Conservation (phyloP, 805 yeast genomes). For the Yarrowia yakushimensis region DNA sequence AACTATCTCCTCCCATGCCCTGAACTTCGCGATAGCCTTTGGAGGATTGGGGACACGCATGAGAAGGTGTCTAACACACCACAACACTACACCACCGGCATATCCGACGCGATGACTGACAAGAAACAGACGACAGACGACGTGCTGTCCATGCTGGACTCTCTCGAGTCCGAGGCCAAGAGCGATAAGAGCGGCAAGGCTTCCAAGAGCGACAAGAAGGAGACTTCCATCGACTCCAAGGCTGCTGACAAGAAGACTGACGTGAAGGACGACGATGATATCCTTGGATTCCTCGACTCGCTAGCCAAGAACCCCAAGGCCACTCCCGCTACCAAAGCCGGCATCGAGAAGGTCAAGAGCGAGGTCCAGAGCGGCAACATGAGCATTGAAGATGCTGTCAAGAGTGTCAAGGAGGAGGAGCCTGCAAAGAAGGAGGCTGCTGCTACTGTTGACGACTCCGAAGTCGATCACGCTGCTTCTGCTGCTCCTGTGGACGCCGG, state of each 20-base stretch:
- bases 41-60: constrained; percentile 12
- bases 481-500: constrained; percentile 2
- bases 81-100: not conserved
- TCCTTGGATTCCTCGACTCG: constrained; percentile 44
- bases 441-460: not conserved
- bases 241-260: not conserved
- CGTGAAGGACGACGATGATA: constrained; percentile 38
- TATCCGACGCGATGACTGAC: constrained; percentile 2
- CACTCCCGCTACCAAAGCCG: constrained; percentile 3
- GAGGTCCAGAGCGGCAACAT: constrained; percentile 21
- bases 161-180: constrained; percentile 36
- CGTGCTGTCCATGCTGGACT: constrained; percentile 42
- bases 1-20: not conserved
- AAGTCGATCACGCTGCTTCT: not conserved
- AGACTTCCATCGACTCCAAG: constrained; percentile 24
- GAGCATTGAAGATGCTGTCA: constrained; percentile 8
- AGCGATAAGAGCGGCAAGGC: constrained; percentile 26
- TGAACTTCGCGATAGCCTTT: constrained; percentile 10
- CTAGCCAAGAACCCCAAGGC: constrained; percentile 34
- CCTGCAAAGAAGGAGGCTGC: not conserved
- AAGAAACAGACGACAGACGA: constrained; percentile 36
- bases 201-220: constrained; percentile 28
- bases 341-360: constrained; percentile 7
- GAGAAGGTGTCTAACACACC: not conserved
- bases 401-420: constrained; percentile 6